These are phyloP conservation scores for Parathielavia appendiculata DNA, from an alignment of 495 filamentous ascomycete genomes.

Conservation along the genomic window DNA sequence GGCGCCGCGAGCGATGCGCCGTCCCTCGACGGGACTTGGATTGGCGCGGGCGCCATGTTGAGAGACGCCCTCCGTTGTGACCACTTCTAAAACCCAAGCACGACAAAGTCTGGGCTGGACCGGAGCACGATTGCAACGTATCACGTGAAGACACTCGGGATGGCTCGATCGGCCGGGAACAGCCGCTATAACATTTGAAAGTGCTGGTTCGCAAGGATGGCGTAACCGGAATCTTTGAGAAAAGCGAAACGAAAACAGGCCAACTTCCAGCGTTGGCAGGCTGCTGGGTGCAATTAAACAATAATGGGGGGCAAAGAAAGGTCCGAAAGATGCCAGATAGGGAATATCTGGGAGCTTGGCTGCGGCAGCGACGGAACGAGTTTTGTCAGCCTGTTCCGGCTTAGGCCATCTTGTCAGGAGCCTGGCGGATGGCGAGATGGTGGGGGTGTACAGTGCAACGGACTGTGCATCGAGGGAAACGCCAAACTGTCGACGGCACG, in stretches of 20 bases:
- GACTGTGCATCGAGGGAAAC: neutral
- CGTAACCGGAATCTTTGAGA: neutral
- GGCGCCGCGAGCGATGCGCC: constrained; percentile 29
- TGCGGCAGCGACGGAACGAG: constrained; percentile 19
- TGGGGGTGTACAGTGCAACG: neutral
- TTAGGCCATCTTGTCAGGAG: neutral
- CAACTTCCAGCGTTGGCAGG: constrained; percentile 25
- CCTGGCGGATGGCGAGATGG: too few relatives aligned
- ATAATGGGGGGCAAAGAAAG: neutral
- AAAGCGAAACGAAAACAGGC: constrained; percentile 15
- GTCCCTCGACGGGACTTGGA: constrained; percentile 42
- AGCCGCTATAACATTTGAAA: constrained; percentile 14
- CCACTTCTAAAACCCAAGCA: neutral
- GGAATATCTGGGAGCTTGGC: neutral
- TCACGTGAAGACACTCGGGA: constrained; percentile 3
- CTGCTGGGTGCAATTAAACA: constrained; percentile 6
- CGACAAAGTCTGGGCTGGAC: neutral
- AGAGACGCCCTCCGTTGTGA: neutral
- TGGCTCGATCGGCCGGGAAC: constrained; percentile 11
- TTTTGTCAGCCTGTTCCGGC: constrained; percentile 19
- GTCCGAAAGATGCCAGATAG: constrained; percentile 1
- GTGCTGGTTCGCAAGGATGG: neutral
- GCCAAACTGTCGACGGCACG: too few relatives aligned
- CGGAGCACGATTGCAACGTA: neutral
- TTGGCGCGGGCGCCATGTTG: constrained; percentile 45